These are phyloP conservation scores for Laburnicola sp. DNA, from an alignment of 2,329 filamentous ascomycete genomes.

Conservation along the genomic window DNA sequence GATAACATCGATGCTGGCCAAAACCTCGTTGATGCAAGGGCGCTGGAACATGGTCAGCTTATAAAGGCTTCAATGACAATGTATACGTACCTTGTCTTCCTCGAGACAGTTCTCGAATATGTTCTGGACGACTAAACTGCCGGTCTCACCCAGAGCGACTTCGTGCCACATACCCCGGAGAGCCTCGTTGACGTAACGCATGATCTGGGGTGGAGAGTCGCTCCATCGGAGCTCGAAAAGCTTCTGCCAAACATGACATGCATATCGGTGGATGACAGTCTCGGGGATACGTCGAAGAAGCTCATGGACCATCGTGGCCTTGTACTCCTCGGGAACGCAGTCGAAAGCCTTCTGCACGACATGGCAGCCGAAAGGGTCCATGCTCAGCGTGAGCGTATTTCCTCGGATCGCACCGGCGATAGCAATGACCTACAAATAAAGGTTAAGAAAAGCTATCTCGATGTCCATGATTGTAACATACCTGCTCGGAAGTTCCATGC, in stretches of 20 bases:
- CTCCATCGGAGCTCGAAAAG: conserved; percentile 97
- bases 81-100: conserved; percentile 81
- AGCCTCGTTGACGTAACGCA: conserved; percentile 97
- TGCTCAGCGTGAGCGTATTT: conserved; percentile 90
- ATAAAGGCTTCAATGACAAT: not conserved
- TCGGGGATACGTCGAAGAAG: conserved; percentile 92
- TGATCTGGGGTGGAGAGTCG: conserved; percentile 92
- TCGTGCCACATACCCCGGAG: conserved; percentile 98
- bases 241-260: conserved; percentile 99
- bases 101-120: conserved; percentile 99
- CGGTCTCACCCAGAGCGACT: conserved; percentile 94
- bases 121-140: conserved; percentile 96
- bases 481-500: conserved; percentile 89
- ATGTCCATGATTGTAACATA: not conserved
- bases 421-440: conserved; percentile 62
- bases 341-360: conserved; percentile 99
- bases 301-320: conserved; percentile 98
- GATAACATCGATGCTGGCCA: conserved; percentile 92
- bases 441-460: not conserved
- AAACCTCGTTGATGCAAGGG: conserved; percentile 94
- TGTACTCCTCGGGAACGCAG: conserved; percentile 95
- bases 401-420: conserved; percentile 94
- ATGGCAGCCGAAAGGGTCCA: conserved; percentile 98
- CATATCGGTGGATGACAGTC: conserved; percentile 97
- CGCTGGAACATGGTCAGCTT: conserved; percentile 61